Evolutionary conservation across 2,329 filamentous ascomycete species (phyloP), one percentile per base, ranked within the genome.

Genomic region (Alternaria gaisen): DNA sequence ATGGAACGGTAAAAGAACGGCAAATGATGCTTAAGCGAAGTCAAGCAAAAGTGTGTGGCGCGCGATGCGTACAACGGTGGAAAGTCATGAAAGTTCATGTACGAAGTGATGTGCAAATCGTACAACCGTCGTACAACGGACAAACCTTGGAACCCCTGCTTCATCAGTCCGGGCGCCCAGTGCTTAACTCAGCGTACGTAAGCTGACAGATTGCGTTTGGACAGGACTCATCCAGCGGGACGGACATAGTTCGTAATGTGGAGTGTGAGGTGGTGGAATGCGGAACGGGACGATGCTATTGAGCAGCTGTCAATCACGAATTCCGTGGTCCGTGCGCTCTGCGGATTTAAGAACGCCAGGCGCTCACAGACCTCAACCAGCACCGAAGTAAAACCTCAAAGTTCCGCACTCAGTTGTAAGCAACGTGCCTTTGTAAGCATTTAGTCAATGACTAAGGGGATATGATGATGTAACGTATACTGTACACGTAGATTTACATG

Each of bases 91-190:
- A 50, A 50, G 46, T 24, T 36, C 18, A 38, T 38, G 46, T 50
- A 38, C 32, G 16, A 50, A 24, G n/a, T 6, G 28, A 44, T 34
- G 38, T 52, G 20, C 47, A 40, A 30, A n/a, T 18, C 46, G 54
- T 52, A 51, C 54, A 57, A 52, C 8, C 12, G 16, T 53, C 47
- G 55, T 40, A 53, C 47, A 58, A 36, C 18, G 18, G 30, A 44
- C 30, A 30, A 30, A 38, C 28, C 18, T 6, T 20, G 48, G 12
- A 12, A 24, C 20, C 32, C 30, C 20, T 50, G 46, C 46, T 24
- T 36, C 7, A 20, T 47, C 42, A 36, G 28, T 38, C 28, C 12
- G 32, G 18, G 14, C 41, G 28, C 30, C 16, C 16, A 12, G 32
- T 14, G 30, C 32, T 36, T n/a, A 32, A 34, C 22, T 50, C 32